These are phyloP conservation scores for Kwoniella pini DNA, from an alignment of 768 basidiomycete genomes.

Conservation along the genomic window DNA sequence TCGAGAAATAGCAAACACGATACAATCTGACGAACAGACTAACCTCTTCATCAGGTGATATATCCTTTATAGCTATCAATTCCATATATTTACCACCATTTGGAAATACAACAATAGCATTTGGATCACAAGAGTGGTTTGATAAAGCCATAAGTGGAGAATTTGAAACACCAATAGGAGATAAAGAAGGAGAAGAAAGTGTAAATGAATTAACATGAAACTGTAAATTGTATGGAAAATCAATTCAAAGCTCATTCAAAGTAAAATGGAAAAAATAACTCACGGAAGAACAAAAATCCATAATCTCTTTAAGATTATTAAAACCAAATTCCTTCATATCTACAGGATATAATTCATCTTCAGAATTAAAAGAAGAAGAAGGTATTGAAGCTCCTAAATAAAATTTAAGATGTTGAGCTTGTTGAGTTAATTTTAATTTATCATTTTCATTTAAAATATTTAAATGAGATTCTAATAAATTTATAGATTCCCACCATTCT, in stretches of 20 bases:
- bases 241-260: background rate
- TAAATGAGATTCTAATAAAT: constrained; percentile 78
- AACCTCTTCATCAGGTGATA: constrained; percentile 72
- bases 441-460: constrained; percentile 55
- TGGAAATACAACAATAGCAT: constrained; percentile 90
- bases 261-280: too few relatives aligned
- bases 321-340: constrained; percentile 42
- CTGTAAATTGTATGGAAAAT: constrained; percentile 56
- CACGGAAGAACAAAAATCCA: constrained; percentile 52
- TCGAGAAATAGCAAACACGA: too few relatives aligned
- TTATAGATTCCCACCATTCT: constrained; percentile 63
- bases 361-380: background rate
- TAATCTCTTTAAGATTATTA: constrained; percentile 25
- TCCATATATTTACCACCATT: constrained; percentile 61
- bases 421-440: constrained; percentile 37
- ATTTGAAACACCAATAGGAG: constrained; percentile 79
- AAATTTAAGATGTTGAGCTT: constrained; percentile 44
- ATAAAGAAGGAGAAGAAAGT: constrained; percentile 72
- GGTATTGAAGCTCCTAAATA: constrained; percentile 44
- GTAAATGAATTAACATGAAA: constrained; percentile 91
- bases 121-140: constrained; percentile 67
- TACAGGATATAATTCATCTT: constrained; percentile 9
- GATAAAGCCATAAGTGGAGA: constrained; percentile 76
- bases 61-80: constrained; percentile 69
- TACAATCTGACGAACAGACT: constrained; percentile 8